Evolutionary conservation across 1,284 basidiomycete genomes (phyloP), one percentile per base, ranked within the genome.

Genomic region (Neonothopanus nambi): DNA sequence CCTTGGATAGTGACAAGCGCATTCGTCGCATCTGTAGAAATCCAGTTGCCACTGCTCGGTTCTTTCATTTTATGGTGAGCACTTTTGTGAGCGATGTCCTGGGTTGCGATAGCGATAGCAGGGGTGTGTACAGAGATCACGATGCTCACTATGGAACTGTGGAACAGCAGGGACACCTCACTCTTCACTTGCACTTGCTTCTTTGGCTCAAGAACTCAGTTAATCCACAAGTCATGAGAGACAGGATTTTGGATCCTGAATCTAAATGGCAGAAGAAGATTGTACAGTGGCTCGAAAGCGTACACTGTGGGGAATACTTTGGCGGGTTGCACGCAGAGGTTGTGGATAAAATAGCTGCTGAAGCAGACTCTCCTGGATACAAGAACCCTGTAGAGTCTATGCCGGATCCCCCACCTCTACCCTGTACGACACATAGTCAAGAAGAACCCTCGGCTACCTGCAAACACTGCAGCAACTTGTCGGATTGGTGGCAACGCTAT

Each of bases 91-190:
- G 57, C 38, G 55, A 65, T 55, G 52, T 68, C 1, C 43, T 68
- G 2, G 55, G 62, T 18, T 65, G 17, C 23, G 63, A 5, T 67
- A 56, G 56, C 66, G 68, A 2, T 42, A 23, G 54, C 18, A 11
- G 17, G 2, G 67, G 67, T 17, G n/a, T 66, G 3, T 67, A 57
- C 56, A 66, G 68, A 3, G 48, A 64, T 13, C 65, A 60, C 1
- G 44, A 57, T 20, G 68, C 60, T 6, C 70, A 70, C 51, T 71
- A 71, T 60, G 70, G 70, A 3, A 70, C 68, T 3, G 68, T 71
- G 6, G 70, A 73, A 52, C 63, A 67, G 23, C 70, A 71, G 59
- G 68, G 69, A 2, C 55, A 64, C 5, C 48, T 69, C 2, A 67
- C 70, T 1, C 52, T 72, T 5, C 69, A 72, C 57, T 40, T 70